phyloP scores from a whole-genome alignment of 164 flowering plant species.

The Warburgia ugandensis region DNA sequence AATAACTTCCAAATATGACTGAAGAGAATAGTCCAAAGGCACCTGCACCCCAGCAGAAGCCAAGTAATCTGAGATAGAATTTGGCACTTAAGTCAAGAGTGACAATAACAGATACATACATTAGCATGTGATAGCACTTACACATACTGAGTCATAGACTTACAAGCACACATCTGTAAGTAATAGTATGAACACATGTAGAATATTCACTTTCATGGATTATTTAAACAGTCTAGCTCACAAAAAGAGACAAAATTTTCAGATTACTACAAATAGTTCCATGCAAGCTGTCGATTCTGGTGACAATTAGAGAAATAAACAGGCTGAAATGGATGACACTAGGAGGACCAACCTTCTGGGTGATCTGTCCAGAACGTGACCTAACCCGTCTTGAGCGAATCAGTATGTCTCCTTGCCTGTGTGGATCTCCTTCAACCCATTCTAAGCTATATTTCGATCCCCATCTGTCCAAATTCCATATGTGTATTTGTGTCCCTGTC shows the following conservation, averaged over 20 bases:
- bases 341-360: slow-evolving; percentile 29
- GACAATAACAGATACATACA: background rate
- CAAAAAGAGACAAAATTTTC: too few species aligned
- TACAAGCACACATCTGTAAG: too few species aligned
- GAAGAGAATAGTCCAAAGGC: slow-evolving; percentile 50
- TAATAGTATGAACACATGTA: too few species aligned
- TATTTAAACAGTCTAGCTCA: too few species aligned
- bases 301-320: background rate
- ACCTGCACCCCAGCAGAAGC: too few species aligned
- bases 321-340: background rate
- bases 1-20: slow-evolving; percentile 48
- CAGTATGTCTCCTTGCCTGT: slow-evolving; percentile 32
- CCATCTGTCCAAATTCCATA: slow-evolving; percentile 60
- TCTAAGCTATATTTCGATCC: slow-evolving; percentile 42
- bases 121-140: background rate
- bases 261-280: background rate
- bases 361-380: slow-evolving; percentile 52
- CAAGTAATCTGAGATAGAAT: background rate
- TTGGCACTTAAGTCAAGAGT: background rate
- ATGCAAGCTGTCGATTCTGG: background rate
- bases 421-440: slow-evolving; percentile 29
- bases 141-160: too few species aligned
- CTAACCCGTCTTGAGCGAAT: slow-evolving; percentile 41
- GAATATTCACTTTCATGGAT: too few species aligned
- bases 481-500: slow-evolving; percentile 57